Base-by-base conservation (phyloP, 331 rosid species). In the Quercus tomentella region DNA sequence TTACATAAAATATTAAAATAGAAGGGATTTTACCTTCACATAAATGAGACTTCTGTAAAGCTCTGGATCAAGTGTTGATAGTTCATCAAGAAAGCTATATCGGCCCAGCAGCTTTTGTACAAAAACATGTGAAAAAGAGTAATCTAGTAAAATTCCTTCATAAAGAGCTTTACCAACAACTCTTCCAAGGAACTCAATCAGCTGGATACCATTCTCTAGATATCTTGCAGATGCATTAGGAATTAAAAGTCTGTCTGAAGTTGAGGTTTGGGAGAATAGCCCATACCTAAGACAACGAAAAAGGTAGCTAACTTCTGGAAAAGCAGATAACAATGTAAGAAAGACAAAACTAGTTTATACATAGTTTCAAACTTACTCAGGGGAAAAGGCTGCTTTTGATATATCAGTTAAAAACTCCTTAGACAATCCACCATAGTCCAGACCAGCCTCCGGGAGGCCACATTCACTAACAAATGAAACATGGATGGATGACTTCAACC, bases 181-280 rank as follows among this genome's bases (percentile, higher is more conserved):
- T 88, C 98, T 88, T 86, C 99, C 98, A 73, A 96, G 96, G 89
- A 93, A 96, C 79, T 96, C 99, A 83, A 96, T 96, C 97, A 96
- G 91, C 84, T 89, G 98, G 87, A 93, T 85, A 83, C 98, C 99
- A 79, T 90, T 96, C 66, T 91, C 98, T 76, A 93, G 83, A 84
- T 83, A 87, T 89, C 92, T 93, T 74, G 99, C 98, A 28, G 99
- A 90, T 73, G 88, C 57, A 81, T 88, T 90, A 54, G 98, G 99
- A 77, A 91, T 88, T 60, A 96, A 87, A 84, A 91, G 96, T 77
- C 96, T 88, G 72, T 92, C 97, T 25, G 97, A 91, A 77, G 91
- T 88, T 75, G 98, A 91, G 79, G 99, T 91, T 86, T 93, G 99
- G 81, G 91, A 83, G 90, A 96, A 96, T 16, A 96, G 85, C 25